Percentiles rank a stretch among this genome's conserved stretches.
Evolutionary conservation across 805 yeast species (phyloP).

Genomic region (Cyberlindnera petersonii): DNA sequence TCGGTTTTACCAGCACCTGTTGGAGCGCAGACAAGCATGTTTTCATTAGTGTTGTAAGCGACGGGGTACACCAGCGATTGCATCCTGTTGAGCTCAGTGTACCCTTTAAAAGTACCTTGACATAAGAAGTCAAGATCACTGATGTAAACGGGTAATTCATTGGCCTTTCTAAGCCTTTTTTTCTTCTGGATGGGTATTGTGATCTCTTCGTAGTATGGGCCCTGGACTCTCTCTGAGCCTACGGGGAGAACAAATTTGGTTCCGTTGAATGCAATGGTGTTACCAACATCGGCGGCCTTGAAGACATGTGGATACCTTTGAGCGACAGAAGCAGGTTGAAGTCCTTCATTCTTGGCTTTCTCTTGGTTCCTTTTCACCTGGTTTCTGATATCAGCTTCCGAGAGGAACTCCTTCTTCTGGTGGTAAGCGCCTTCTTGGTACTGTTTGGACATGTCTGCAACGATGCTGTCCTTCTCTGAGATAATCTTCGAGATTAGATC

Average conservation of each 20-base stretch:
- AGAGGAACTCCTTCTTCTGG: conserved; percentile 34
- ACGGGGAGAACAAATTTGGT: conserved; percentile 73
- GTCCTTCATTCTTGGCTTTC: conserved; percentile 43
- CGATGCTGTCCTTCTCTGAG: conserved; percentile 37
- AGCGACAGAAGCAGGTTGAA: conserved; percentile 43
- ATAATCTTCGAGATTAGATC: conserved; percentile 69
- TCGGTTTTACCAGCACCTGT: conserved; percentile 98
- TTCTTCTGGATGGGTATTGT: conserved; percentile 71
- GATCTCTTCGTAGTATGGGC: conserved; percentile 72
- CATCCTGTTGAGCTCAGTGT: conserved; percentile 74
- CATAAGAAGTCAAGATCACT: conserved; percentile 71
- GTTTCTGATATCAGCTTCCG: conserved; percentile 52
- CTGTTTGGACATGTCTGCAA: conserved; percentile 25
- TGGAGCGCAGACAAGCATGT: conserved; percentile 95
- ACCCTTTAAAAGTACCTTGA: conserved; percentile 77
- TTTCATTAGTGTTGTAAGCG: conserved; percentile 89
- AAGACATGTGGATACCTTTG: conserved; percentile 84
- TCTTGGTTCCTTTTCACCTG: conserved; percentile 49
- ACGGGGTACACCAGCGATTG: conserved; percentile 90
- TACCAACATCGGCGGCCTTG: conserved; percentile 62
- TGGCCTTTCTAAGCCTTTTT: conserved; percentile 34
- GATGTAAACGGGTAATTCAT: conserved; percentile 51
- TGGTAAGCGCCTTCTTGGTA: conserved; percentile 17
- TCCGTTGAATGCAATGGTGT: conserved; percentile 73
- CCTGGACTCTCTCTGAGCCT: conserved; percentile 68